A percentile compares a stretch with the other conserved stretches of the same genome.
phyloP scores from a whole-genome alignment of 345 rosid genomes.

The Clarkia xantiana region DNA sequence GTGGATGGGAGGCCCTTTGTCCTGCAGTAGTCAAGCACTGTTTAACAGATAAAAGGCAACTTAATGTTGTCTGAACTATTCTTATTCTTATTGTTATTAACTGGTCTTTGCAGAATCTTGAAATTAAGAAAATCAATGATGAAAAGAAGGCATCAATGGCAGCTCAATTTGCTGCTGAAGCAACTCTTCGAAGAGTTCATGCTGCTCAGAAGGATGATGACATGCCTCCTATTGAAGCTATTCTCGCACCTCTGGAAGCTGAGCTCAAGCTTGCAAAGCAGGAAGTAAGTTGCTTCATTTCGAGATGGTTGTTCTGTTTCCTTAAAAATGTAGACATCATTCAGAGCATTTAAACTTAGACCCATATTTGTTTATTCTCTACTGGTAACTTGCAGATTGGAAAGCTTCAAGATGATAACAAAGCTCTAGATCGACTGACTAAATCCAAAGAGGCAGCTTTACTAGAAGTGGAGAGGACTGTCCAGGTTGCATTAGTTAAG shows the following conservation, averaged over 20 bases:
- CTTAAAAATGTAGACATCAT: too few relatives aligned
- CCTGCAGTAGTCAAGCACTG: not conserved
- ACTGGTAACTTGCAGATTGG: constrained; percentile 32
- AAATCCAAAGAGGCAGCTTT: constrained; percentile 93
- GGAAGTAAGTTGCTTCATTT: constrained; percentile 29
- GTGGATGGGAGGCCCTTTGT: too few relatives aligned
- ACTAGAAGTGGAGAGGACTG: constrained; percentile 89
- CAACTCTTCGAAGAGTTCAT: constrained; percentile 90
- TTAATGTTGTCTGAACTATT: not conserved
- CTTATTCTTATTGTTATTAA: too few relatives aligned
- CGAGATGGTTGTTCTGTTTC: too few relatives aligned
- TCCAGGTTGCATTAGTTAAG: constrained; percentile 73
- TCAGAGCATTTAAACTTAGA: too few relatives aligned
- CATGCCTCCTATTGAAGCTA: constrained; percentile 98
- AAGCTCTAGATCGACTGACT: constrained; percentile 82
- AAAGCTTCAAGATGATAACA: constrained; percentile 90
- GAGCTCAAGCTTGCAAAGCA: constrained; percentile 80
- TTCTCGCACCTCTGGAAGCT: constrained; percentile 94
- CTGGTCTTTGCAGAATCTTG: constrained; percentile 51
- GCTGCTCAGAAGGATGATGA: constrained; percentile 98
- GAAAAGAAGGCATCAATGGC: constrained; percentile 97
- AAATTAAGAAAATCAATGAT: constrained; percentile 85
- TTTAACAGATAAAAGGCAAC: not conserved
- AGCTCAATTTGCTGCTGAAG: constrained; percentile 99
- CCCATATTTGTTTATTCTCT: too few relatives aligned